phyloP scores from a whole-genome alignment of 768 basidiomycete species.

The Suillus alpinus region DNA sequence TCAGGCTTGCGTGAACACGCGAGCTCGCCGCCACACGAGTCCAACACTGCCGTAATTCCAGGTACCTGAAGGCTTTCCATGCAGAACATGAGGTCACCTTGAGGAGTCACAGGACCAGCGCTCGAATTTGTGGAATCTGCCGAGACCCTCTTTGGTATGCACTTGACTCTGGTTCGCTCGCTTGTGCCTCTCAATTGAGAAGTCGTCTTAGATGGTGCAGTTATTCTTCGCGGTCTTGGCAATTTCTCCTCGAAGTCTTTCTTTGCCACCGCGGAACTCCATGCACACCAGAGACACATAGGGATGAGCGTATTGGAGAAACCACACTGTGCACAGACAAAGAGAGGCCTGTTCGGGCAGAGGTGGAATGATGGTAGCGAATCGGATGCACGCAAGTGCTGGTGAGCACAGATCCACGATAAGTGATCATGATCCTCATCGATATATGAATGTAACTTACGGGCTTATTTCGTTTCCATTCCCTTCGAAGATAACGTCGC shows the following conservation, averaged over 20 bases:
- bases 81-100: conserved; percentile 13
- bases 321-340: conserved; percentile 46
- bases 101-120: conserved; percentile 20
- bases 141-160: conserved; percentile 18
- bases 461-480: conserved; percentile 43
- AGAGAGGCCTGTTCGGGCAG: conserved; percentile 39
- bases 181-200: conserved; percentile 17
- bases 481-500: conserved; percentile 35
- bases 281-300: conserved; percentile 50
- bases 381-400: conserved; percentile 45
- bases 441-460: conserved; percentile 23
- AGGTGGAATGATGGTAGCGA: conserved; percentile 47
- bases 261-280: conserved; percentile 42
- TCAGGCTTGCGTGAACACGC: background rate
- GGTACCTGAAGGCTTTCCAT: conserved; percentile 15
- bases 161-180: conserved; percentile 1
- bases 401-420: background rate
- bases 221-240: conserved; percentile 34
- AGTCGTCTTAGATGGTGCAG: conserved; percentile 22
- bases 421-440: conserved; percentile 8
- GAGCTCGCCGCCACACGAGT: conserved; percentile 19
- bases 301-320: conserved; percentile 47
- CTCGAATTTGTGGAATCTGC: conserved; percentile 19
- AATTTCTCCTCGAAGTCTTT: conserved; percentile 37
- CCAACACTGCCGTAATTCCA: conserved; percentile 28